Percentiles rank a stretch among this genome's conserved stretches.
Evolutionary conservation across 2,329 filamentous ascomycete species (phyloP).

Genomic region (Rhexocercosporidium sp.): DNA sequence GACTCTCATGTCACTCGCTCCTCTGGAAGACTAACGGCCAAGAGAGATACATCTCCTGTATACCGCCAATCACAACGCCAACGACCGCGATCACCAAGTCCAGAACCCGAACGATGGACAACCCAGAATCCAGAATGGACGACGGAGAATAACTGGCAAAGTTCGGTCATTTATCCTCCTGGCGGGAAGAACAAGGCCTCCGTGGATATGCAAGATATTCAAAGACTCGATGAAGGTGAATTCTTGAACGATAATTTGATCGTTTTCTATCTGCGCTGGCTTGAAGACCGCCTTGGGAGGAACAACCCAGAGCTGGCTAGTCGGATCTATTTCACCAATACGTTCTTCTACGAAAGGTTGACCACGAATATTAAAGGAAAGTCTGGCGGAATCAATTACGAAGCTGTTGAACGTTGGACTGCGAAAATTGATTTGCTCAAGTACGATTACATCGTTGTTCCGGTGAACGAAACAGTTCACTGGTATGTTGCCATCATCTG

Average conservation of each 20-base stretch:
- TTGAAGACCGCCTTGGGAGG: constrained; percentile 65
- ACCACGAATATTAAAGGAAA: constrained; percentile 60
- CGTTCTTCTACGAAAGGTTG: constrained; percentile 85
- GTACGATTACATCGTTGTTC: constrained; percentile 89
- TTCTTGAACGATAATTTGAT: constrained; percentile 94
- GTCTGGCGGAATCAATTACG: constrained; percentile 74
- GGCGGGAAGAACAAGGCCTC: constrained; percentile 65
- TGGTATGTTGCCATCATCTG: constrained; percentile 98
- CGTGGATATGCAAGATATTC: constrained; percentile 75
- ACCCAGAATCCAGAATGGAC: constrained; percentile 56
- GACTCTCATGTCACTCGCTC: constrained; percentile 18
- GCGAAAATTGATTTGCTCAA: constrained; percentile 81
- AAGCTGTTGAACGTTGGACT: constrained; percentile 87
- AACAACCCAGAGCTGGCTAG: constrained; percentile 60
- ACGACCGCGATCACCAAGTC: constrained; percentile 16
- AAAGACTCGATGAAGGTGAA: constrained; percentile 79
- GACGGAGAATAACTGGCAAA: constrained; percentile 51
- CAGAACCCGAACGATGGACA: constrained; percentile 53
- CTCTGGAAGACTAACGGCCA: constrained; percentile 20
- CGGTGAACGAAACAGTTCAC: constrained; percentile 84
- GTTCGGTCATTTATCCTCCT: constrained; percentile 65
- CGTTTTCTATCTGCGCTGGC: constrained; percentile 80
- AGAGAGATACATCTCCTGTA: not conserved
- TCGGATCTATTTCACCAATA: constrained; percentile 87
- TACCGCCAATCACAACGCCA: not conserved